Evolutionary conservation across 2,329 filamentous ascomycete genomes (phyloP).

Genomic region (Grosmannia huntii): DNA sequence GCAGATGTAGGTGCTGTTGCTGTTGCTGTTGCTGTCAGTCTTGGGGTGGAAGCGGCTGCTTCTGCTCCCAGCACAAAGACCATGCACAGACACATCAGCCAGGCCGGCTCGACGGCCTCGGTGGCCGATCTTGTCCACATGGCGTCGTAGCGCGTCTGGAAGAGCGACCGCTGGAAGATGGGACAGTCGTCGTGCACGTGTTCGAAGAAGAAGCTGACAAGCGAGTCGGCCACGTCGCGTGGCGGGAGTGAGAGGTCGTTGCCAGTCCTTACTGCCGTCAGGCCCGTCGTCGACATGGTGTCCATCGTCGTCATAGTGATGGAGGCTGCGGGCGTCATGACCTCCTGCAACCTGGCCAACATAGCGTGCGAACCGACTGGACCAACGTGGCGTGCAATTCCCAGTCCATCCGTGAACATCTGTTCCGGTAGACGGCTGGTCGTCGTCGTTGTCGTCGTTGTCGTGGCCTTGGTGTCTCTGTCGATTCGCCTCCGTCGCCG

Average conservation of each 20-base stretch:
- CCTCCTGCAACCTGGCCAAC: conserved; percentile 9
- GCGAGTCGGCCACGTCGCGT: conserved; percentile 10
- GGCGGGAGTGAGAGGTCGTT: conserved; percentile 8
- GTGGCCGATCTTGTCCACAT: conserved; percentile 5
- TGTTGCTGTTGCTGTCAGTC: too few relatives aligned
- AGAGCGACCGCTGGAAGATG: conserved; percentile 10
- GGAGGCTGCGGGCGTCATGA: conserved; percentile 4
- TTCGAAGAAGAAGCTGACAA: conserved; percentile 10
- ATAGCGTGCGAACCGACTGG: conserved; percentile 10
- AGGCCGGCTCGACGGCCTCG: conserved; percentile 8
- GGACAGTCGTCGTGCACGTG: conserved; percentile 12
- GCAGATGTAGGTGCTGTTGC: too few relatives aligned
- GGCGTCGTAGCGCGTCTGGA: conserved; percentile 10
- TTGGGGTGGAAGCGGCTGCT: not conserved
- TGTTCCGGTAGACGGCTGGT: not conserved
- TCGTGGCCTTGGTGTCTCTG: not conserved
- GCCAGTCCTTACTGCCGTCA: not conserved
- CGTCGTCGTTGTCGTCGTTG: not conserved
- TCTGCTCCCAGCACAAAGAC: conserved; percentile 12
- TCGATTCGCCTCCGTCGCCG: not conserved
- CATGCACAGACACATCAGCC: conserved; percentile 13
- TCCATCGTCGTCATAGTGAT: too few relatives aligned
- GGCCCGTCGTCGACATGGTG: not conserved
- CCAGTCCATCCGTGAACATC: conserved; percentile 9
- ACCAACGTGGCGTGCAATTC: conserved; percentile 10